Evolutionary conservation across 257 asterid species (phyloP), one percentile per base, ranked within the genome.

Genomic region (Gardenia jasminoides): DNA sequence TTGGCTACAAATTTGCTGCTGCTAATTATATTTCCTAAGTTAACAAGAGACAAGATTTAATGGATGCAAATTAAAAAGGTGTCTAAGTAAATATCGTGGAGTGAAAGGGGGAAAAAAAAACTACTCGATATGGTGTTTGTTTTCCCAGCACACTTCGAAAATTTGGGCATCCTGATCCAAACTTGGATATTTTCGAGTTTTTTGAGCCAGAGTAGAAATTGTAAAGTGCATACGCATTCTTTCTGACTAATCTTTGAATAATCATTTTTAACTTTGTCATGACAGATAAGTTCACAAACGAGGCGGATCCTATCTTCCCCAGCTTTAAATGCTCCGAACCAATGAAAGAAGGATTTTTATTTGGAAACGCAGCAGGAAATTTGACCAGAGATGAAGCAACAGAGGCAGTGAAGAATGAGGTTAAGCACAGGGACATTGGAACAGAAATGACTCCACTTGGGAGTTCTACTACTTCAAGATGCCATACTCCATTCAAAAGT

Each of bases 401-500:
- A 67, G 91, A 85, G 44, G 90, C 84, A 62, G 80, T 80, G 16
- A 44, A 80, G 52, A 82, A 80, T 58, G 91, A 86, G 79, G 87
- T 90, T 73, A 78, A 87, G 26, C 98, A 87, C 80, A 90, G 97
- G 83, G 98, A 96, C 75, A 80, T 90, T 52, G 99, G 99, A 77
- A 96, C 99, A 64, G 98, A 93, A 78, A 96, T 96, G 99, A 93
- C 98, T 31, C 99, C 99, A 56, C 86, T 96, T 0, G 99, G 94
- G 56, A 96, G 98, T 85, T 90, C 95, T 59, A 91, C 94, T 52
- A 93, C 97, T 41, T 93, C 99, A 78, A 88, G 98, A 85, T 96
- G 99, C 82, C 98, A 92, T 3, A 96, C 98, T 39, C 98, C 98
- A 1, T 89, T 96, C 89, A 82, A 64, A 75, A 89, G 92, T 87